Evolutionary conservation across 2,329 filamentous ascomycete species (phyloP).

Genomic region (Shiraia bambusicola): DNA sequence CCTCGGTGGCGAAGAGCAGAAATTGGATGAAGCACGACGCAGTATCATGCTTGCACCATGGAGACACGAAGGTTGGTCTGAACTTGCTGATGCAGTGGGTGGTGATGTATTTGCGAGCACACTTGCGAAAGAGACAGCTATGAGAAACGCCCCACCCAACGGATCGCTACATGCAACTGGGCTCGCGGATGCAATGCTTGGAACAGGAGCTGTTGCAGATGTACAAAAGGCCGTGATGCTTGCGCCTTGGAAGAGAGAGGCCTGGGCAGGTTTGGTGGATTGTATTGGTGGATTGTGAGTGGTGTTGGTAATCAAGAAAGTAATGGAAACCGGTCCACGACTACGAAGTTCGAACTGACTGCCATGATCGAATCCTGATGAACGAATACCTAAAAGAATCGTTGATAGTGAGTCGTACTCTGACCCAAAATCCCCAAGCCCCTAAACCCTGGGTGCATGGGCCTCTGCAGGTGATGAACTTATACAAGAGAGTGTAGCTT

Average conservation of each 20-base stretch:
- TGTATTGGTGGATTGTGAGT: constrained; percentile 15
- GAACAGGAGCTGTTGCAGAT: constrained; percentile 70
- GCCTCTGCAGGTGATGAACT: no score
- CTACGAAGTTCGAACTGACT: no score
- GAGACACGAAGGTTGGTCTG: constrained; percentile 77
- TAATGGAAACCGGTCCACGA: no score
- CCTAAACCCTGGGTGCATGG: no score
- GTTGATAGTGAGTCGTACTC: no score
- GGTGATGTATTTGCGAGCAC: constrained; percentile 59
- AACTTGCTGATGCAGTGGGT: constrained; percentile 62
- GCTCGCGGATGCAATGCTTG: constrained; percentile 71
- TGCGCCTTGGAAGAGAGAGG: constrained; percentile 72
- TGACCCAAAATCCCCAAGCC: no score
- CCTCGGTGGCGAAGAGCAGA: constrained; percentile 49
- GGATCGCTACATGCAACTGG: constrained; percentile 69
- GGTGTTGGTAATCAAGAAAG: no score
- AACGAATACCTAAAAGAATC: no score
- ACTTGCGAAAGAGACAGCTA: constrained; percentile 80
- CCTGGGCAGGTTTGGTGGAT: constrained; percentile 62
- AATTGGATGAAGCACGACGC: constrained; percentile 66
- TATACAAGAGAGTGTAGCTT: no score
- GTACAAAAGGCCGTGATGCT: constrained; percentile 75
- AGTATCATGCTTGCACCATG: constrained; percentile 81
- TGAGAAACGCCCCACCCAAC: constrained; percentile 70
- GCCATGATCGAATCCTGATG: neutral